These are phyloP conservation scores for Cicer cuneatum DNA, from an alignment of 306 rosid genomes.

Conservation along the genomic window DNA sequence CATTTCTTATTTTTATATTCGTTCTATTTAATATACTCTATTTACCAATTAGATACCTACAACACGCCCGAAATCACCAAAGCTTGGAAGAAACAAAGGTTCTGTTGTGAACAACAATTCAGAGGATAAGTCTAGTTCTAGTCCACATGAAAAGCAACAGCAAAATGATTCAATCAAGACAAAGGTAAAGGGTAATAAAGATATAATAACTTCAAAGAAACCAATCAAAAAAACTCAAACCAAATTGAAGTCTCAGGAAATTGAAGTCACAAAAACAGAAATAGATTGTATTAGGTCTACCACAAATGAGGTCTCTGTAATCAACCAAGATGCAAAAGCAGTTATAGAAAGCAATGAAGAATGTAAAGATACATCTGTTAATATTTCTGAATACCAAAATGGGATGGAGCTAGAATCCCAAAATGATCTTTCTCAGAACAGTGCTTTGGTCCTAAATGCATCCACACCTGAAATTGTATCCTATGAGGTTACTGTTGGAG, in stretches of 20 bases:
- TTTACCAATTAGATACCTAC: constrained; percentile 72
- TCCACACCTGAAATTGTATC: constrained; percentile 61
- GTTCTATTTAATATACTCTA: constrained; percentile 12
- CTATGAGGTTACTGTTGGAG: constrained; percentile 69
- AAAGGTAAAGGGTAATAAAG: constrained; percentile 50
- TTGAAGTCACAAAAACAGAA: constrained; percentile 48
- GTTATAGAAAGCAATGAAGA: constrained; percentile 47
- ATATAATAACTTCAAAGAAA: constrained; percentile 59
- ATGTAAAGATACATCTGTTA: constrained; percentile 42
- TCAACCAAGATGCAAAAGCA: constrained; percentile 50
- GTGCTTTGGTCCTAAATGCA: constrained; percentile 41
- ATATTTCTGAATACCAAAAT: constrained; percentile 46
- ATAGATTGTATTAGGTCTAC: constrained; percentile 34
- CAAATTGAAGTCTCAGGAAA: constrained; percentile 56
- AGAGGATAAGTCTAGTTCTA: constrained; percentile 57
- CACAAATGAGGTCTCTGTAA: constrained; percentile 43
- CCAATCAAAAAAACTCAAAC: constrained; percentile 57
- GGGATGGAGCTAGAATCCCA: constrained; percentile 43
- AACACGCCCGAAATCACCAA: constrained; percentile 91
- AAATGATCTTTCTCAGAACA: constrained; percentile 43
- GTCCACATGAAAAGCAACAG: constrained; percentile 57
- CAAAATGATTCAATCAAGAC: constrained; percentile 57
- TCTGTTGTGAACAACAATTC: constrained; percentile 51
- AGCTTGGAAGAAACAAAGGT: constrained; percentile 82
- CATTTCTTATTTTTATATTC: not conserved